These are phyloP conservation scores for Medicago ruthenica DNA, from an alignment of 306 rosid genomes.

Conservation along the genomic window DNA sequence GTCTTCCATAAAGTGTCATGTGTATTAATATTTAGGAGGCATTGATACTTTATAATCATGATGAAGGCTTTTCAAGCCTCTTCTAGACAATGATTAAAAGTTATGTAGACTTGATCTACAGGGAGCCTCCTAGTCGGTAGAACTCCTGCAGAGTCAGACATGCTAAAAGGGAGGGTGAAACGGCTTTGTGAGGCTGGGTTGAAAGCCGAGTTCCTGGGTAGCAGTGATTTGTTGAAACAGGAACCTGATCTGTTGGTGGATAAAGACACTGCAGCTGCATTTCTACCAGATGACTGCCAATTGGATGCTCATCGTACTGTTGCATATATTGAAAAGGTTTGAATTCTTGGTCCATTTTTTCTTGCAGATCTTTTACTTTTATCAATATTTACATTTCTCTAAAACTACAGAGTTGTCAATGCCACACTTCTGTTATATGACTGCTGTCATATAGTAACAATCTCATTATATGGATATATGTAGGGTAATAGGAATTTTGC, in stretches of 20 bases:
- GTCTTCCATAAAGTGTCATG: slow-evolving; percentile 15
- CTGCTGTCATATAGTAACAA: slow-evolving; percentile 7
- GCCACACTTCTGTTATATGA: slow-evolving; percentile 15
- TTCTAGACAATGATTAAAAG: not conserved
- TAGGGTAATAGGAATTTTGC: slow-evolving; percentile 71
- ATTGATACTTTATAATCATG: slow-evolving; percentile 16
- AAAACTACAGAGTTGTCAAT: slow-evolving; percentile 12
- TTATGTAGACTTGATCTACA: slow-evolving; percentile 43
- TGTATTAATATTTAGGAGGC: slow-evolving; percentile 7
- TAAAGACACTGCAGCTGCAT: slow-evolving; percentile 69
- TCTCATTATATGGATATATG: slow-evolving; percentile 33
- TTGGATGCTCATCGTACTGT: slow-evolving; percentile 77
- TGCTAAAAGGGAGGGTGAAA: slow-evolving; percentile 66
- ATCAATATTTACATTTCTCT: slow-evolving; percentile 3
- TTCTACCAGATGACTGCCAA: slow-evolving; percentile 82
- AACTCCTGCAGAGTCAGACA: slow-evolving; percentile 61
- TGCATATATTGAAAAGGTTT: slow-evolving; percentile 71
- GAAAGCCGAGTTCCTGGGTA: slow-evolving; percentile 68
- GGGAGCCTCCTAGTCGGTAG: slow-evolving; percentile 86
- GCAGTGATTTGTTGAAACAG: slow-evolving; percentile 60
- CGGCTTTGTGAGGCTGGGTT: slow-evolving; percentile 67
- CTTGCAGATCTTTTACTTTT: slow-evolving; percentile 23
- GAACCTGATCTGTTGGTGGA: slow-evolving; percentile 81
- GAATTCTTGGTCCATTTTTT: slow-evolving; percentile 9
- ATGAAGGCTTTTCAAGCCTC: not conserved